Evolutionary conservation across 139 green algal species (phyloP).

Genomic region (Closterium sp.): DNA sequence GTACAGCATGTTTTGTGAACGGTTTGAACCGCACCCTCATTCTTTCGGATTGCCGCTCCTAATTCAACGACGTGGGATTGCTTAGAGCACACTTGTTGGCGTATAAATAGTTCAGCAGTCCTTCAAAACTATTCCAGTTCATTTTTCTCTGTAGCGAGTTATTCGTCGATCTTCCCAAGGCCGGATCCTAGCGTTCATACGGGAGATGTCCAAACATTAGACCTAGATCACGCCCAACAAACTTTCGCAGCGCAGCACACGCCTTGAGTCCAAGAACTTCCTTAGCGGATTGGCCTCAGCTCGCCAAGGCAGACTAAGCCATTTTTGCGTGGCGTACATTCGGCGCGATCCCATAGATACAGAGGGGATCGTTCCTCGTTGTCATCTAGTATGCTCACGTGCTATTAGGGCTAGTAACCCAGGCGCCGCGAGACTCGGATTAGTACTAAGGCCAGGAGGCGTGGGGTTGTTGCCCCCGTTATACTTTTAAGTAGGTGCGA

Average conservation of each 20-base stretch:
- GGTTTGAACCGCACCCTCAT: background rate
- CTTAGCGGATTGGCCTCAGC: background rate
- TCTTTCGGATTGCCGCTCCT: too few species aligned
- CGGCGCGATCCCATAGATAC: background rate
- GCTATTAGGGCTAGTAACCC: background rate
- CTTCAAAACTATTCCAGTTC: background rate
- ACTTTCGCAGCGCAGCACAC: too few species aligned
- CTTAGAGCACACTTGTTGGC: too few species aligned
- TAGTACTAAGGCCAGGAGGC: background rate
- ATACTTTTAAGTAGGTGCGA: background rate
- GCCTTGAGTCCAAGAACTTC: too few species aligned
- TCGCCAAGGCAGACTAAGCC: background rate
- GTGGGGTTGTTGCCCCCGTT: too few species aligned
- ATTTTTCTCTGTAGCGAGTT: background rate
- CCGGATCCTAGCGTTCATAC: background rate
- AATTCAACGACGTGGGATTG: too few species aligned
- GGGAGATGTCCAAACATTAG: too few species aligned
- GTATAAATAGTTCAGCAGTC: too few species aligned
- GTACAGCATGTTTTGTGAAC: background rate
- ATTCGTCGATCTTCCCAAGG: background rate
- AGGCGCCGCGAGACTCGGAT: background rate
- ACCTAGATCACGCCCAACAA: too few species aligned
- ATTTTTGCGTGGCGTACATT: background rate
- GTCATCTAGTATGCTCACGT: background rate
- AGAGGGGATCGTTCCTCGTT: background rate